phyloP scores from a whole-genome alignment of 768 basidiomycete genomes.

The Lyophyllum decastes region DNA sequence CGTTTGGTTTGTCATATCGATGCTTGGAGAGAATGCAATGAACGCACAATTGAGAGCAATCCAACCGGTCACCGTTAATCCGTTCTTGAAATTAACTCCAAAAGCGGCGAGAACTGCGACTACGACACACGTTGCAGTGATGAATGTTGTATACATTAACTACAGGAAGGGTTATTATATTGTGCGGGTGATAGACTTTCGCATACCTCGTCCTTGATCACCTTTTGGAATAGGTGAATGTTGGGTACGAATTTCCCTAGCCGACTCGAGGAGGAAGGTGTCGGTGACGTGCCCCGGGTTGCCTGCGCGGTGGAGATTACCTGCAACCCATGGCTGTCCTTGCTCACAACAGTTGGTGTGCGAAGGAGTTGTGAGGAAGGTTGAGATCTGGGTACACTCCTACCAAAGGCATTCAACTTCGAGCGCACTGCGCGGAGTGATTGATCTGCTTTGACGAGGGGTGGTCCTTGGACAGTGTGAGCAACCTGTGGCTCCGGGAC shows the following conservation, averaged over 20 bases:
- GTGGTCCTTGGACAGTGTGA: constrained; percentile 1
- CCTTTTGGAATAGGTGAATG: constrained; percentile 54
- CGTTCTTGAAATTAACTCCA: constrained; percentile 47
- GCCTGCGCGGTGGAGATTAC: neutral
- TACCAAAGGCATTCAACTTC: neutral
- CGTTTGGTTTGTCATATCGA: neutral
- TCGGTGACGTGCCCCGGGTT: constrained; percentile 22
- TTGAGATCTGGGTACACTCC: neutral
- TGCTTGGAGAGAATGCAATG: neutral
- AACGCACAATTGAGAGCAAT: constrained; percentile 54
- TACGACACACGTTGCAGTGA: constrained; percentile 48
- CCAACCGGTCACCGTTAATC: constrained; percentile 52
- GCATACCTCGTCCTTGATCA: constrained; percentile 66
- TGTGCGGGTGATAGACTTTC: neutral
- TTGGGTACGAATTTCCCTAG: constrained; percentile 51
- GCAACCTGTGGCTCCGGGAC: constrained; percentile 31
- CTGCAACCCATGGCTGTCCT: neutral
- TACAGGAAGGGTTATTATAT: constrained; percentile 19
- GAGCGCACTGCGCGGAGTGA: neutral
- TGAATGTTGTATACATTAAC: constrained; percentile 57
- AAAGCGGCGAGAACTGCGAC: constrained; percentile 51
- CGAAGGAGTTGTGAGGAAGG: neutral
- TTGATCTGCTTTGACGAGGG: neutral
- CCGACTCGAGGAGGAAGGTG: constrained; percentile 38
- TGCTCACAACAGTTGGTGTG: neutral